Conservation (phyloP, 2,329 filamentous ascomycete species). For the Xylaria sp. region DNA sequence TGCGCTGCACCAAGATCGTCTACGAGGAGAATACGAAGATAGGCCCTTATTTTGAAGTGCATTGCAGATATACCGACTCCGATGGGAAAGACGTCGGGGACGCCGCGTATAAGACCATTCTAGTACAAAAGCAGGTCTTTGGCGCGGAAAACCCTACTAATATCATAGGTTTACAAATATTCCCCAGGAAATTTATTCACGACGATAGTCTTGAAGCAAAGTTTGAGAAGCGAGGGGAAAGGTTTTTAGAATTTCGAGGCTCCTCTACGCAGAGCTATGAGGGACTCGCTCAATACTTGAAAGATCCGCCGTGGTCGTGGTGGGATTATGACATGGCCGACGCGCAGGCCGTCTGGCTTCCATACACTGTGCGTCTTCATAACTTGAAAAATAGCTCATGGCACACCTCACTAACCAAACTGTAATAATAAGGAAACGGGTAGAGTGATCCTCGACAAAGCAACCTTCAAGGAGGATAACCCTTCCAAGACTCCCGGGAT, state of each 20-base stretch:
- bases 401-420: neutral
- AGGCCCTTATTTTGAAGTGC: conserved; percentile 35
- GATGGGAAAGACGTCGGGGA: conserved; percentile 34
- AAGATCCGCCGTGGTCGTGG: conserved; percentile 36
- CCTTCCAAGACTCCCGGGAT: conserved; percentile 17
- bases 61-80: conserved; percentile 39
- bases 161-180: conserved; percentile 22
- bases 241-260: conserved; percentile 12
- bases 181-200: conserved; percentile 16
- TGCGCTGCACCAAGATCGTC: conserved; percentile 32
- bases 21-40: conserved; percentile 35
- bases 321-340: conserved; percentile 26
- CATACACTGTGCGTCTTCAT: conserved; percentile 31
- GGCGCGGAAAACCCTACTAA: conserved; percentile 25
- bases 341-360: conserved; percentile 33
- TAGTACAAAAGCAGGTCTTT: conserved; percentile 37
- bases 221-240: conserved; percentile 14
- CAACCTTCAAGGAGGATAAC: conserved; percentile 38
- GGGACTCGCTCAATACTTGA: conserved; percentile 37
- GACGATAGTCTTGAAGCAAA: conserved; percentile 8
- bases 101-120: conserved; percentile 20
- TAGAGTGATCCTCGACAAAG: conserved; percentile 38
- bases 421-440: conserved; percentile 31
- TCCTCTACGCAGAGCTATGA: conserved; percentile 29
- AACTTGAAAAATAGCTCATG: no score